These are phyloP conservation scores for Sclerotinia borealis DNA, from an alignment of 2,329 filamentous ascomycete genomes.

Conservation along the genomic window DNA sequence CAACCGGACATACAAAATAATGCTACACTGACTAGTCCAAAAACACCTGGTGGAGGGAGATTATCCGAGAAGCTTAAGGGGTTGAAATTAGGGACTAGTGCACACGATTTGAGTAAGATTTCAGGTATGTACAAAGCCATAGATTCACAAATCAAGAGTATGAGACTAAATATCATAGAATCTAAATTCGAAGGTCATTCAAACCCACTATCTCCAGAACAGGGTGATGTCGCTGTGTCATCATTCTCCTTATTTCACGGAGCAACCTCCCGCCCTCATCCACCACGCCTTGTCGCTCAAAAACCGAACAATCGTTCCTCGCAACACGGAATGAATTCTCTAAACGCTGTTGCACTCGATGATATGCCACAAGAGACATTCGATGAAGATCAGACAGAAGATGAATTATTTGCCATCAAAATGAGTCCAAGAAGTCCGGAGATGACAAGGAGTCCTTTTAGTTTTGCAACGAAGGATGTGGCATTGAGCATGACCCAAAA, in stretches of 20 bases:
- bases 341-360: conserved; percentile 35
- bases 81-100: conserved; percentile 68
- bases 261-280: conserved; percentile 35
- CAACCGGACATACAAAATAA: conserved; percentile 30
- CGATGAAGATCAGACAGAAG: conserved; percentile 52
- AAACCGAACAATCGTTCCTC: conserved; percentile 24
- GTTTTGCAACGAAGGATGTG: conserved; percentile 35
- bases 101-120: conserved; percentile 52
- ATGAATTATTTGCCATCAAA: conserved; percentile 81
- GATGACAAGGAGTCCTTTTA: conserved; percentile 78
- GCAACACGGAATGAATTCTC: conserved; percentile 24
- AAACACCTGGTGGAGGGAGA: conserved; percentile 58
- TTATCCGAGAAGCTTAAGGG: conserved; percentile 76
- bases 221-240: conserved; percentile 57
- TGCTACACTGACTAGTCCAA: conserved; percentile 48
- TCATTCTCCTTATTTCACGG: conserved; percentile 56
- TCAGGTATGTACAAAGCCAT: conserved; percentile 40
- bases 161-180: conserved; percentile 24
- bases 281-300: conserved; percentile 31
- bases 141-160: not conserved
- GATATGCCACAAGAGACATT: conserved; percentile 26
- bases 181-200: conserved; percentile 22
- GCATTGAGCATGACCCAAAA: conserved; percentile 25
- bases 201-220: conserved; percentile 51
- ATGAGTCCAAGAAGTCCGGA: conserved; percentile 83